Base-by-base conservation (phyloP, 768 basidiomycete genomes). In the Lactifluus hygrophoroides region DNA sequence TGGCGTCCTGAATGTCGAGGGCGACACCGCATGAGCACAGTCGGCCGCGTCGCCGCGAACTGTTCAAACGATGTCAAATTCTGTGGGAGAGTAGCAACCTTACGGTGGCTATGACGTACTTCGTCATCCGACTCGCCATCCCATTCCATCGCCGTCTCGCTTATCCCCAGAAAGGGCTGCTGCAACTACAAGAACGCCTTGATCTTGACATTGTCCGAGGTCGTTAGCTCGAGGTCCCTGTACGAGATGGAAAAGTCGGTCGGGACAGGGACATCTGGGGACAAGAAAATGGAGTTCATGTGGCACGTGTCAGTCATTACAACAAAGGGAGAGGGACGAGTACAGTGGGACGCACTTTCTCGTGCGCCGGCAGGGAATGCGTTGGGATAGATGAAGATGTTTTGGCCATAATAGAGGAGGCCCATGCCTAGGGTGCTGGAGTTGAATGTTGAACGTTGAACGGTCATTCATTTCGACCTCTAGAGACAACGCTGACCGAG, bases 361-460 rank as follows among this genome's bases (percentile, higher is more conserved):
- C 93, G 76, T 25, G 92, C 92, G 1, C 92, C 92, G 5, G 83
- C 80, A 54, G 90, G 85, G 48, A 80, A 85, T 8, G 86, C 85
- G 17, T 90, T 85, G 0, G 94, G 94, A 69, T 95, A 97, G 69
- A 97, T 94, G 52, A 97, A 76, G 64, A 81, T 86, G 68, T 85
- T 87, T 69, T 97, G 94, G 28, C 88, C 90, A 64, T 88, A 86
- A 71, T 88, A 93, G 17, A 92, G 78, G 37, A 94, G 76, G 11
- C 87, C 85, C 50, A 79, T 80, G 58, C 83, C 87, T 89, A 63
- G 21, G 1, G 8, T n/a, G n/a, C 23, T 23, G n/a, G 7, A 56
- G 38, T 46, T 34, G n/a, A 8, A 9, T 34, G n/a, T n/a, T n/a
- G n/a, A n/a, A n/a, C n/a, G n/a, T n/a, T n/a, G n/a, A n/a, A n/a